Evolutionary conservation across 2,329 filamentous ascomycete species (phyloP).

Genomic region (Lasiodiplodia sp.): DNA sequence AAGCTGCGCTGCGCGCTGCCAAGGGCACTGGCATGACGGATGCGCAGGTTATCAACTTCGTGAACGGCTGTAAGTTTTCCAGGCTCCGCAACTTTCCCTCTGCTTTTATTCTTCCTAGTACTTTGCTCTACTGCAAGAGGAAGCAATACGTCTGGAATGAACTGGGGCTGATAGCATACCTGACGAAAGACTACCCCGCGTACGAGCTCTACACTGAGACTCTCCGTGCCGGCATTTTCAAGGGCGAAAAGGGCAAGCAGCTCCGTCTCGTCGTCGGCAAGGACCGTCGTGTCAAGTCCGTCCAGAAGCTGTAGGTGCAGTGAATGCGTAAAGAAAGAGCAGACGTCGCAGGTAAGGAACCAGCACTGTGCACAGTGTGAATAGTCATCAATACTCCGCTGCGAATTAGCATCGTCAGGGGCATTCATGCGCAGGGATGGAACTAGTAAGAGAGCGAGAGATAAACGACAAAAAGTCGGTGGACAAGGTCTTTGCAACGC

Average conservation of each 20-base stretch:
- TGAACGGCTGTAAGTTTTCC: conserved; percentile 58
- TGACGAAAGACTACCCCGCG: conserved; percentile 52
- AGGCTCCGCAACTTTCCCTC: background rate
- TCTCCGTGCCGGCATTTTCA: conserved; percentile 59
- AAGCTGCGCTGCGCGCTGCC: conserved; percentile 69
- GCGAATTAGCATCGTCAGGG: background rate
- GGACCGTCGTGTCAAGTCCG: conserved; percentile 35
- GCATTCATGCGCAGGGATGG: background rate
- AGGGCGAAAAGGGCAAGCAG: conserved; percentile 53
- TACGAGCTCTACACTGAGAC: conserved; percentile 64
- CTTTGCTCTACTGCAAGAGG: background rate
- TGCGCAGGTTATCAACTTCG: conserved; percentile 79
- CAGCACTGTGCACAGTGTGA: background rate
- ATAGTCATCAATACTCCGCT: conserved; percentile 1
- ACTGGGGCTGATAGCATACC: background rate
- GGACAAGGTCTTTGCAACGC: background rate
- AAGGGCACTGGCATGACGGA: conserved; percentile 83
- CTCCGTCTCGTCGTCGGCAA: conserved; percentile 59
- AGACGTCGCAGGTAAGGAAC: conserved; percentile 1
- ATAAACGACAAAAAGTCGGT: background rate
- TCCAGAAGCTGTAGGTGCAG: conserved; percentile 25
- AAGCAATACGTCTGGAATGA: background rate
- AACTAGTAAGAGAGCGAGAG: background rate
- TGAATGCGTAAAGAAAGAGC: background rate
- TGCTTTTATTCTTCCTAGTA: background rate